Evolutionary conservation across 225 moss, liverwort and hornwort genomes (phyloP).

Genomic region (Bryoerythrophyllum caledonicum): DNA sequence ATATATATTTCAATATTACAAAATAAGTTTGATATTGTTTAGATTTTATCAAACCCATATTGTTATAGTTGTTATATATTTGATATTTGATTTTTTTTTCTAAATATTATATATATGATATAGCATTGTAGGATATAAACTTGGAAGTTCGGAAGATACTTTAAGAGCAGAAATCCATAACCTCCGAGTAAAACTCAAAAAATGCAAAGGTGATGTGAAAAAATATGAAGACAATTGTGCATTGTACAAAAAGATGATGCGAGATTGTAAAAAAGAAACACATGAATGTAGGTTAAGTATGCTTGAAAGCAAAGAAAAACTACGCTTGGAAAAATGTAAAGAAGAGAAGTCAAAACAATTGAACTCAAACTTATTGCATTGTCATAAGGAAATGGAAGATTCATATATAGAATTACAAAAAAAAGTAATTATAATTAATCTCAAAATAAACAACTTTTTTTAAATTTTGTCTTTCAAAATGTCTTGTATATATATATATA

Average conservation of each 20-base stretch:
- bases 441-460: no score
- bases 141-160: slow-evolving; percentile 1
- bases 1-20: no score
- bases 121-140: background rate
- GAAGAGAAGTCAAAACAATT: slow-evolving; percentile 37
- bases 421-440: slow-evolving; percentile 28
- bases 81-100: background rate
- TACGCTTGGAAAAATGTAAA: slow-evolving; percentile 1
- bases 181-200: slow-evolving; percentile 23
- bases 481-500: fast-evolving
- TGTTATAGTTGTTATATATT: background rate
- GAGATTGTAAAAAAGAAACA: slow-evolving; percentile 21
- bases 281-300: background rate
- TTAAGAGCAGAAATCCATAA: slow-evolving; percentile 1
- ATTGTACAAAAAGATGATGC: slow-evolving; percentile 23
- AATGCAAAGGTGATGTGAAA: slow-evolving; percentile 11
- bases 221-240: slow-evolving; percentile 31
- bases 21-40: no score
- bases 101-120: no score
- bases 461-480: fast-evolving
- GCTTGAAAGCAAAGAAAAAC: slow-evolving; percentile 21
- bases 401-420: slow-evolving; percentile 45
- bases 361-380: slow-evolving; percentile 50
- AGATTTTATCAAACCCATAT: no score
- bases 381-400: slow-evolving; percentile 45